Base-by-base conservation (phyloP, 352 stramenopile species). In the Pythium vanterpoolii region DNA sequence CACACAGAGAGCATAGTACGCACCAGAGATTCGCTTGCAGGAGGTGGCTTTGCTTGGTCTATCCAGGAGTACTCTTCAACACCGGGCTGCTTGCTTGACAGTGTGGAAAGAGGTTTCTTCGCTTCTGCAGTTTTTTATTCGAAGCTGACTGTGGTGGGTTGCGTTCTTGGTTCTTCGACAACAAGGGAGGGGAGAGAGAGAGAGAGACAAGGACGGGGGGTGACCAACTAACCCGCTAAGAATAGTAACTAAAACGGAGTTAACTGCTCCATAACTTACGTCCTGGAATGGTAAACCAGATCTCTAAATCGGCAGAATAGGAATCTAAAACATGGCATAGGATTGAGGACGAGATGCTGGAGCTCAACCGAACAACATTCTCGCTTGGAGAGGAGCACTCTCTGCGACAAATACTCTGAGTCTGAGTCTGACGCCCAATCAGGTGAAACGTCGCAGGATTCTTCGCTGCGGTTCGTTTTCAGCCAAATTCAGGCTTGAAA, bases 61-160 rank as follows among this genome's bases (percentile, higher is more conserved):
- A 42, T 59, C 48, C 48, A 53, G 33, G 38, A 19, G 44, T n/a
- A 27, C 14, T 64, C 62, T 64, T 69, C 62, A 64, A 69, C 56
- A 64, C 62, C 53, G 33, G 51, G 30, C 33, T 1, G 5, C 30
- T 54, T 24, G 42, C 60, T 60, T 67, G 31, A 33, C 53, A 18
- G 28, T 30, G 40, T 39, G 46, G 39, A 43, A 31, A 60, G 54
- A 63, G 61, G 53, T 68, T 68, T 63, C 54, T 68, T 68, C 42
- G 61, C 54, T 51, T 62, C 50, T 51, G 50, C 43, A 50, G 33
- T 46, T 49, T 68, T 68, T 57, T 68, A 62, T 68, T 60, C 61
- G 48, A 60, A 62, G 53, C 61, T 60, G 53, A 55, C 60, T 62
- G 55, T 44, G 40, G 26, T 59, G 7, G 51, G 27, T 39, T 61